These are phyloP conservation scores for Nakataea oryzae DNA, from an alignment of 2,329 filamentous ascomycete species.

Conservation along the genomic window DNA sequence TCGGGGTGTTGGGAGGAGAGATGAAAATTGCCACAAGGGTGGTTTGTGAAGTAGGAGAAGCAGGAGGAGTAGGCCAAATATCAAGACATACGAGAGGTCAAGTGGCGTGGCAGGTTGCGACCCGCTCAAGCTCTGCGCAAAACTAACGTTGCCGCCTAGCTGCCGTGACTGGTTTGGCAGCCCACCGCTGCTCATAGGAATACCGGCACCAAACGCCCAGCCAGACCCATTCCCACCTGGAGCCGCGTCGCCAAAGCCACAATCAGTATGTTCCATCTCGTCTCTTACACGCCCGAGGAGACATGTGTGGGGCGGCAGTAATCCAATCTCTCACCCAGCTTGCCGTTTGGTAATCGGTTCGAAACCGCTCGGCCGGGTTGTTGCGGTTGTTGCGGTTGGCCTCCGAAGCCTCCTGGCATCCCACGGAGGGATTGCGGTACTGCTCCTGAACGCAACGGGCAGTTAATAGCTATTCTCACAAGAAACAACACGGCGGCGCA, in stretches of 20 bases:
- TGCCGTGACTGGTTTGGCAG: slow-evolving; percentile 43
- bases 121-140: slow-evolving; percentile 54
- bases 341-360: slow-evolving; percentile 53
- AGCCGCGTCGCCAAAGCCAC: neutral
- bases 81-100: slow-evolving; percentile 51
- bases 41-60: neutral
- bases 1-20: neutral
- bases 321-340: slow-evolving; percentile 42
- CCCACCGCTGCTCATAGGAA: slow-evolving; percentile 47
- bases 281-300: neutral
- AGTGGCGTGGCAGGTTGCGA: slow-evolving; percentile 52
- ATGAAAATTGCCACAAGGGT: too few species aligned
- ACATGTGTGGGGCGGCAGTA: neutral
- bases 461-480: slow-evolving; percentile 19
- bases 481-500: neutral
- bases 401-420: slow-evolving; percentile 49
- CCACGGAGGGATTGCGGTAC: slow-evolving; percentile 53
- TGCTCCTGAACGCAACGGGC: slow-evolving; percentile 30
- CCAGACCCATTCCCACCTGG: slow-evolving; percentile 40
- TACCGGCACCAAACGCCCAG: slow-evolving; percentile 52
- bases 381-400: slow-evolving; percentile 49
- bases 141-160: slow-evolving; percentile 50
- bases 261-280: neutral
- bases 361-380: slow-evolving; percentile 42
- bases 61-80: slow-evolving; percentile 2